Conservation (phyloP, 495 filamentous ascomycete species). For the Penicillium argentinense region DNA sequence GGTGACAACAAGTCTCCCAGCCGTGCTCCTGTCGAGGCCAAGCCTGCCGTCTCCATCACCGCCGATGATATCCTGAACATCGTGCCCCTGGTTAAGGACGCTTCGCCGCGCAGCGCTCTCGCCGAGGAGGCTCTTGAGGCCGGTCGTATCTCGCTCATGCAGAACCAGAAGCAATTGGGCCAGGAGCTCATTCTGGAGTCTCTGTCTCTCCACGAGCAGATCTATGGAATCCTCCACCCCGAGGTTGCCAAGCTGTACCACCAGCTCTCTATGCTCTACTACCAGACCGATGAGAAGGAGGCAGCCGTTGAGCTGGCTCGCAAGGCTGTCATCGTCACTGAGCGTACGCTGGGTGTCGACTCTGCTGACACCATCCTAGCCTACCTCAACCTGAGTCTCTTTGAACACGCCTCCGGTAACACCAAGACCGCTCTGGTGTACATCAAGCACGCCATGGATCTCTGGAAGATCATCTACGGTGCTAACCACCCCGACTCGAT, state of each 20-base stretch:
- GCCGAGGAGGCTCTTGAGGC: conserved; percentile 96
- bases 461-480: conserved; percentile 98
- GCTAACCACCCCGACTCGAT: conserved; percentile 93
- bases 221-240: conserved; percentile 96
- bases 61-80: conserved; percentile 88
- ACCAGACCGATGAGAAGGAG: conserved; percentile 91
- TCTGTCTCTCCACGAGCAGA: conserved; percentile 95
- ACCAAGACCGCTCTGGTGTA: conserved; percentile 80
- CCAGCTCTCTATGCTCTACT: conserved; percentile 91
- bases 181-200: conserved; percentile 95
- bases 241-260: conserved; percentile 96
- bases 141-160: conserved; percentile 89
- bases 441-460: conserved; percentile 86
- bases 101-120: conserved; percentile 79
- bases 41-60: conserved; percentile 59
- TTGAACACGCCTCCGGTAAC: conserved; percentile 88
- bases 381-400: conserved; percentile 95
- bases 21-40: conserved; percentile 38
- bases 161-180: conserved; percentile 92
- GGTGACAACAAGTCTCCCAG: conserved; percentile 53
- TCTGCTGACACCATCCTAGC: conserved; percentile 88
- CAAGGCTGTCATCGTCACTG: conserved; percentile 94
- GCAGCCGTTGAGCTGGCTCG: conserved; percentile 91
- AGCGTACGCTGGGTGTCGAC: conserved; percentile 92
- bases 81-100: conserved; percentile 91